A percentile compares a stretch with the other conserved stretches of the same genome.
These are phyloP conservation scores for Beauveria brongniartii DNA, from an alignment of 2,329 filamentous ascomycete genomes.

Conservation along the genomic window DNA sequence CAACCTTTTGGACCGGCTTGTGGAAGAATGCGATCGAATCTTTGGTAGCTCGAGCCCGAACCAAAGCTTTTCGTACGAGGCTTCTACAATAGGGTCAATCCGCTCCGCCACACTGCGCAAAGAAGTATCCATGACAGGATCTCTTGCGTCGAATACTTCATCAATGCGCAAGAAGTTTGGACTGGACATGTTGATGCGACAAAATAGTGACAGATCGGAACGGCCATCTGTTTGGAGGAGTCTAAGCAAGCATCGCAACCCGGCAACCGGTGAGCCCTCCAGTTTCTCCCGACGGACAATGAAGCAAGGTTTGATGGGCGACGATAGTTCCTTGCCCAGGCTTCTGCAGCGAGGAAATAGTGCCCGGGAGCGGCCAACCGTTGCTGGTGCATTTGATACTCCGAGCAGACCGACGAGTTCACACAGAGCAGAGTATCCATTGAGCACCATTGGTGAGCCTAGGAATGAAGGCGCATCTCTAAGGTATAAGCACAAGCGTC, in stretches of 20 bases:
- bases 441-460: slow-evolving; percentile 54
- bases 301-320: slow-evolving; percentile 68
- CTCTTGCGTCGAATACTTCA: slow-evolving; percentile 76
- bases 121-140: slow-evolving; percentile 59
- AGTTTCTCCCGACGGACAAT: slow-evolving; percentile 61
- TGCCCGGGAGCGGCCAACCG: slow-evolving; percentile 52
- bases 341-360: slow-evolving; percentile 36
- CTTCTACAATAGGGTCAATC: slow-evolving; percentile 48
- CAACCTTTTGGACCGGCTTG: slow-evolving; percentile 77
- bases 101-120: slow-evolving; percentile 44
- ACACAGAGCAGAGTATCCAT: slow-evolving; percentile 44
- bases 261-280: slow-evolving; percentile 49
- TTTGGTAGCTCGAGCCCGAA: slow-evolving; percentile 56
- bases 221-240: slow-evolving; percentile 76
- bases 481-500: slow-evolving; percentile 64
- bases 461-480: slow-evolving; percentile 33
- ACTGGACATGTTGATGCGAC: slow-evolving; percentile 64
- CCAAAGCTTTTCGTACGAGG: slow-evolving; percentile 30
- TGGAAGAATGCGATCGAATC: slow-evolving; percentile 83
- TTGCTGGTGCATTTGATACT: slow-evolving; percentile 57
- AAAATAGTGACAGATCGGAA: slow-evolving; percentile 65
- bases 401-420: slow-evolving; percentile 48
- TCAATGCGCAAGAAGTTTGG: slow-evolving; percentile 80
- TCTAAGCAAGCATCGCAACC: slow-evolving; percentile 71
- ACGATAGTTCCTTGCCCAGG: slow-evolving; percentile 46